Evolutionary conservation across 257 asterid species (phyloP), one percentile per base, ranked within the genome.

Genomic region (Nemophila menziesii): DNA sequence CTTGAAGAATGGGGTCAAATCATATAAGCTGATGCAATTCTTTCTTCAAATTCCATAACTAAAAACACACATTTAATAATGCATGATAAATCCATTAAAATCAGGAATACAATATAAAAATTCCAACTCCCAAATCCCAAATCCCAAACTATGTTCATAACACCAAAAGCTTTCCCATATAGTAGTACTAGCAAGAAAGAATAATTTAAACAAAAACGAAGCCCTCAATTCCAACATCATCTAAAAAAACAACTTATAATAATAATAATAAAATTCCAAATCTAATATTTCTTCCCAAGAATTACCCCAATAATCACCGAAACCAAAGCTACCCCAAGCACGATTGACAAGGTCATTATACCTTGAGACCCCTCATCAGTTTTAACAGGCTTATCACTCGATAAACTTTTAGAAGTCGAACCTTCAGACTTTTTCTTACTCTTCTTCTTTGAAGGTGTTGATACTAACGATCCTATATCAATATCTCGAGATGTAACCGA

Each of bases 301-400:
- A 81, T 51, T 37, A 86, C 27, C 52, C 96, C 96, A 22, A 71
- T 11, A 22, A 86, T 56, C 10, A 81, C 61, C 8, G 96, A 86
- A 61, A 81, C 74, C 42, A 86, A 46, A 16, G 94, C 94, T 70
- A 86, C 96, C 15, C 89, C 94, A 51, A 82, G 26, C 34, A 78
- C 44, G 69, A 78, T 48, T 63, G 71, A 73, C 36, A 57, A 15
- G 51, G 78, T 60, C 56, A 69, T 47, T 29, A 56, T 43, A 21
- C 49, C 22, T 37, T 79, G 64, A 39, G 92, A 66, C 33, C 55
- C 77, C 13, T 47, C 65, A 1, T 60, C 18, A 36, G 73, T 39
- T 34, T 56, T 74, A 52, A 42, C 44, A 43, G 64, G 71, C 42
- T 75, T 22, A 0, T 48, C 89, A 11, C 74, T 39, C 19, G 78